Conservation (phyloP, 192 early-diverging fungal genomes). For the Podila verticillata region DNA sequence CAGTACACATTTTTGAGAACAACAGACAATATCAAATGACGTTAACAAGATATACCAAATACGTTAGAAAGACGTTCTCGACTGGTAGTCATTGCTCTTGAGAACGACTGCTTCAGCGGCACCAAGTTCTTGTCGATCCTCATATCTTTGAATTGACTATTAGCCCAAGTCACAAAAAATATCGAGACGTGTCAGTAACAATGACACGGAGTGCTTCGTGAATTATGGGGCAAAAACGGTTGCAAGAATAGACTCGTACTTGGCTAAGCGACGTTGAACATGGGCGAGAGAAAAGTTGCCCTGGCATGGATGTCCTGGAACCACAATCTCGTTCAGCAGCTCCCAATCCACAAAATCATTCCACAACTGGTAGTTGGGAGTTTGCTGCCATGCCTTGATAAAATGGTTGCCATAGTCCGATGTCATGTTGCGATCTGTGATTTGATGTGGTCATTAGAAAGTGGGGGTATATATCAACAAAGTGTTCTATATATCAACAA, state of each 20-base stretch:
- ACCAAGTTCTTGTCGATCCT: slow-evolving; percentile 58
- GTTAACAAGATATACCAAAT: slow-evolving; percentile 24
- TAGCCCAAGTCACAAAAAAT: background rate
- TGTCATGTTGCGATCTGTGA: slow-evolving; percentile 62
- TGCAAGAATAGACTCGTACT: slow-evolving; percentile 45
- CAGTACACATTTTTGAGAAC: background rate
- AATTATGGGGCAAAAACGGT: too few relatives aligned
- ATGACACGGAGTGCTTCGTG: background rate
- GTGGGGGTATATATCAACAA: too few relatives aligned
- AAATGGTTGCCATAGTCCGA: slow-evolving; percentile 72
- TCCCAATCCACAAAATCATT: slow-evolving; percentile 64
- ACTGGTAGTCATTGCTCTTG: slow-evolving; percentile 61
- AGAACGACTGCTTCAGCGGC: slow-evolving; percentile 56
- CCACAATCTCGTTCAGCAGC: slow-evolving; percentile 65
- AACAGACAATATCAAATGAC: background rate
- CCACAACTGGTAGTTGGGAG: slow-evolving; percentile 76
- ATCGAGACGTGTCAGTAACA: background rate
- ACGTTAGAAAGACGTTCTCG: slow-evolving; percentile 51
- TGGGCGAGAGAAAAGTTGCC: slow-evolving; percentile 60
- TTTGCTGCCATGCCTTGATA: slow-evolving; percentile 73
- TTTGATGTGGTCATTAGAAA: too few relatives aligned
- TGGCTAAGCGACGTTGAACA: slow-evolving; percentile 61
- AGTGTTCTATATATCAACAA: too few relatives aligned
- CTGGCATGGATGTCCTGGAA: slow-evolving; percentile 63
- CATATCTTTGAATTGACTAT: slow-evolving; percentile 61